Evolutionary conservation across 1,139 yeast species (phyloP).

Genomic region (Debaryomyces sp.): DNA sequence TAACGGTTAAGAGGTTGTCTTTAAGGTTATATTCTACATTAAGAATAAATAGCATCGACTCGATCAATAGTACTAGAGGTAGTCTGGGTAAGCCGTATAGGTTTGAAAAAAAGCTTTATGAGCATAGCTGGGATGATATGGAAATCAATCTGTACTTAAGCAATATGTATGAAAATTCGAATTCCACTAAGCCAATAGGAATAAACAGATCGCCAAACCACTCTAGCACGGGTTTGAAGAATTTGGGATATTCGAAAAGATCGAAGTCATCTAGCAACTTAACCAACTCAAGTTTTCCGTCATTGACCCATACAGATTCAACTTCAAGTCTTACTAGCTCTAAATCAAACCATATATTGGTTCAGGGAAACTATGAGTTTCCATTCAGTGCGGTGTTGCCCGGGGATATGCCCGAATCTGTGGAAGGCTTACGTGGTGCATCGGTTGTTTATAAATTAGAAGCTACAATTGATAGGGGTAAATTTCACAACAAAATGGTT

Average conservation of each 20-base stretch:
- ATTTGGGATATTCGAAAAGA: constrained; percentile 30
- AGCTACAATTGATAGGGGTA: constrained; percentile 82
- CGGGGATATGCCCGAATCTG: constrained; percentile 83
- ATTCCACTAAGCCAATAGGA: constrained; percentile 13
- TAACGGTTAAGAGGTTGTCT: constrained; percentile 63
- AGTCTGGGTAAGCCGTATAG: constrained; percentile 52
- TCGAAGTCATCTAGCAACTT: constrained; percentile 37
- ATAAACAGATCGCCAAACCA: constrained; percentile 26
- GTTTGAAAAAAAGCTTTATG: constrained; percentile 69
- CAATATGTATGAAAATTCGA: constrained; percentile 31
- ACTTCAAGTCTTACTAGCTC: constrained; percentile 17
- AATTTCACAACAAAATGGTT: constrained; percentile 66
- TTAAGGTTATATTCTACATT: constrained; percentile 68
- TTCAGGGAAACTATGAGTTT: constrained; percentile 82
- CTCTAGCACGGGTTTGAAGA: constrained; percentile 40
- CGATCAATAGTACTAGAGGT: constrained; percentile 44
- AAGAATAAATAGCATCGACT: constrained; percentile 60
- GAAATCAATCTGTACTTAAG: constrained; percentile 46
- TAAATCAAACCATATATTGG: constrained; percentile 7
- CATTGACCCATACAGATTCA: constrained; percentile 15
- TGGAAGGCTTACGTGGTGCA: constrained; percentile 89
- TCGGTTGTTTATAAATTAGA: constrained; percentile 76
- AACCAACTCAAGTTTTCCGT: constrained; percentile 16
- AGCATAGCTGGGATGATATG: constrained; percentile 73
- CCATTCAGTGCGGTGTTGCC: constrained; percentile 88